These are phyloP conservation scores for Venturiaceae sp. DNA, from an alignment of 2,329 filamentous ascomycete genomes.

Conservation along the genomic window DNA sequence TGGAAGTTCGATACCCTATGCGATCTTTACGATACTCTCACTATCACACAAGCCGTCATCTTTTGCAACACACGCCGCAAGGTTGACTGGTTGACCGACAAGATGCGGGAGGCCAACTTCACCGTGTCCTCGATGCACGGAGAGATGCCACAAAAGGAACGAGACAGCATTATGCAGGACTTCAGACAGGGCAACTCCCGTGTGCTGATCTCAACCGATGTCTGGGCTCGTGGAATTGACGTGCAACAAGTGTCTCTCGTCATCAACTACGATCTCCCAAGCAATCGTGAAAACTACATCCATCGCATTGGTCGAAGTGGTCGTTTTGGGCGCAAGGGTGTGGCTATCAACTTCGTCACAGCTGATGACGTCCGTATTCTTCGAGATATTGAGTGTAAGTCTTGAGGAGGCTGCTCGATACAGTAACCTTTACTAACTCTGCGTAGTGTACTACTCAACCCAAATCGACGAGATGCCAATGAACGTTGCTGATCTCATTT, in stretches of 20 bases:
- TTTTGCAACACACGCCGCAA: slow-evolving; percentile 99
- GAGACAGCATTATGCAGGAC: slow-evolving; percentile 98
- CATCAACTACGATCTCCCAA: slow-evolving; percentile 97
- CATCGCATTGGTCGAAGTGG: slow-evolving; percentile 95
- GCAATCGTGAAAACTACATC: slow-evolving; percentile 99
- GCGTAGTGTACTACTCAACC: slow-evolving; percentile 79
- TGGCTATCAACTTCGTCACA: slow-evolving; percentile 99
- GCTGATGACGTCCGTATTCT: slow-evolving; percentile 96
- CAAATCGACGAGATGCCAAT: slow-evolving; percentile 99
- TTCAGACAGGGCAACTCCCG: slow-evolving; percentile 94
- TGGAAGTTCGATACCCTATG: slow-evolving; percentile 99
- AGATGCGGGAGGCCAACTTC: slow-evolving; percentile 98
- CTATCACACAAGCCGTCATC: slow-evolving; percentile 97
- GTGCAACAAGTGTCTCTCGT: slow-evolving; percentile 97
- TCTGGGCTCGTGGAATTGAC: slow-evolving; percentile 97
- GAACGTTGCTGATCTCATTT: slow-evolving; percentile 47
- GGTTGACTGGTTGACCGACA: slow-evolving; percentile 98
- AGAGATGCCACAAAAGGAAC: slow-evolving; percentile 97
- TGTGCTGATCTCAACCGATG: slow-evolving; percentile 93
- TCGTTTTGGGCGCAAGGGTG: slow-evolving; percentile 93
- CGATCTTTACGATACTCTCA: slow-evolving; percentile 96
- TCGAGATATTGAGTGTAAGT: slow-evolving; percentile 85
- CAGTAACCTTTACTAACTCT: slow-evolving; percentile 21
- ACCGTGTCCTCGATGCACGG: slow-evolving; percentile 98
- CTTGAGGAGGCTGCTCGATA: too few species aligned